Evolutionary conservation across 1,284 basidiomycete species (phyloP).

Genomic region (Cutaneotrichosporon mucoides): DNA sequence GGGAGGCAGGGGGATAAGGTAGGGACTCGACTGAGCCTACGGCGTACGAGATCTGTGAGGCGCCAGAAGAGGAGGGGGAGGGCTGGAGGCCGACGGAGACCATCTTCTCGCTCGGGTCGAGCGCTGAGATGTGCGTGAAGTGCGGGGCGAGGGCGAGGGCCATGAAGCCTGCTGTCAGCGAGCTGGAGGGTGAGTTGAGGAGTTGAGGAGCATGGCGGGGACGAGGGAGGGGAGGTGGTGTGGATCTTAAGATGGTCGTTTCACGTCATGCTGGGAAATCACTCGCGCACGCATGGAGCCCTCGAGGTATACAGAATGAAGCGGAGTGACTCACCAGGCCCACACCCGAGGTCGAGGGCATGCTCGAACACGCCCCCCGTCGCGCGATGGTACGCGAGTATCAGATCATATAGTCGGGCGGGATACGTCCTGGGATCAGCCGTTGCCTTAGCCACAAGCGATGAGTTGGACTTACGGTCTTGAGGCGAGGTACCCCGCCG

Average conservation of each 20-base stretch:
- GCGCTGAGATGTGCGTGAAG: constrained; percentile 63
- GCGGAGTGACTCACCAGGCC: constrained; percentile 58
- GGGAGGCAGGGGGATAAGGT: constrained; percentile 52
- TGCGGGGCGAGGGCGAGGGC: constrained; percentile 57
- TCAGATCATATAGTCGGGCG: constrained; percentile 24
- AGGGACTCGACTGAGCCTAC: constrained; percentile 29
- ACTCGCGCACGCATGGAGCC: too few species aligned
- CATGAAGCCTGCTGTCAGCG: constrained; percentile 54
- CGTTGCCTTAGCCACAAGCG: constrained; percentile 3
- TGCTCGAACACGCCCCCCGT: constrained; percentile 24
- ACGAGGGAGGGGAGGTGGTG: too few species aligned
- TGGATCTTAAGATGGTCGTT: not conserved
- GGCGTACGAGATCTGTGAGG: constrained; percentile 52
- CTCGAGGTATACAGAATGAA: too few species aligned
- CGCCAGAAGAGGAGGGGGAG: constrained; percentile 1
- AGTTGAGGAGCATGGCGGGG: too few species aligned
- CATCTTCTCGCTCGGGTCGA: constrained; percentile 74
- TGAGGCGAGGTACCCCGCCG: constrained; percentile 31
- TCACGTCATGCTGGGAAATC: not conserved
- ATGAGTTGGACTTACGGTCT: constrained; percentile 25
- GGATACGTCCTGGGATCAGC: constrained; percentile 30
- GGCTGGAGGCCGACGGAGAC: constrained; percentile 57
- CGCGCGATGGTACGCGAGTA: constrained; percentile 25
- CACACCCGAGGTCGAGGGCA: constrained; percentile 71
- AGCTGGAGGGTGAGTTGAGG: too few species aligned